Percentiles rank a stretch among this genome's conserved stretches.
Conservation (phyloP, 495 filamentous ascomycete species). For the Tuber borchii region DNA sequence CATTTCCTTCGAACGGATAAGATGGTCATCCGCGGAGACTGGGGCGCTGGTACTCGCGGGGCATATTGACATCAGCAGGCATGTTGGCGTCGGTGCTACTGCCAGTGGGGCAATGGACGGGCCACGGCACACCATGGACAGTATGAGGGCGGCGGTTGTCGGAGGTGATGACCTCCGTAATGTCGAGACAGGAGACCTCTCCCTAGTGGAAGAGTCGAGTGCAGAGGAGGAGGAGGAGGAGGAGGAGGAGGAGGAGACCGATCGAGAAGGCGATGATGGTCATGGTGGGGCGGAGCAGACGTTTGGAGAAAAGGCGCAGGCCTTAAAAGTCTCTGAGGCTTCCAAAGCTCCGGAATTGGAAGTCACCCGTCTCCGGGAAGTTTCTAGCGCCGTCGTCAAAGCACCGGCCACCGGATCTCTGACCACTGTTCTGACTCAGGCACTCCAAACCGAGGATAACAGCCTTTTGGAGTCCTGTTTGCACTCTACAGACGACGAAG, state of each 20-base stretch:
- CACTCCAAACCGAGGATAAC: conserved; percentile 82
- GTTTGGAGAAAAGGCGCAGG: conserved; percentile 79
- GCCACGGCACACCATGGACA: conserved; percentile 61
- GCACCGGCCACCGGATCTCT: conserved; percentile 73
- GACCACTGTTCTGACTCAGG: conserved; percentile 81
- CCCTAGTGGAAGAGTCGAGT: conserved; percentile 52
- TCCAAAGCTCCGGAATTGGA: conserved; percentile 65
- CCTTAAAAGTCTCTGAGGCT: conserved; percentile 55
- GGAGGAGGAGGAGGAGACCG: conserved; percentile 45
- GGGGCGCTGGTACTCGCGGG: conserved; percentile 49
- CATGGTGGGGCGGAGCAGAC: conserved; percentile 46
- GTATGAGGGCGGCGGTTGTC: conserved; percentile 62
- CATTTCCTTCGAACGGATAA: too few relatives aligned
- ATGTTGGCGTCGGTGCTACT: conserved; percentile 45
- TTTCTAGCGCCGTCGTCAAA: conserved; percentile 45
- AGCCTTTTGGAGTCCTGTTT: conserved; percentile 87
- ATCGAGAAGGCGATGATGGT: conserved; percentile 23
- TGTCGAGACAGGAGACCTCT: conserved; percentile 24
- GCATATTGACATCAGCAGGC: conserved; percentile 48
- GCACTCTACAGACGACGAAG: conserved; percentile 62
- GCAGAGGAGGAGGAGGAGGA: conserved; percentile 45
- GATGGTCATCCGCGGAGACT: conserved; percentile 51
- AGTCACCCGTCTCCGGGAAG: conserved; percentile 46
- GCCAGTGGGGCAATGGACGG: conserved; percentile 50
- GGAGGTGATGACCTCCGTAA: conserved; percentile 43